phyloP scores from a whole-genome alignment of 2,329 filamentous ascomycete species.

The Verticillium klebahnii region DNA sequence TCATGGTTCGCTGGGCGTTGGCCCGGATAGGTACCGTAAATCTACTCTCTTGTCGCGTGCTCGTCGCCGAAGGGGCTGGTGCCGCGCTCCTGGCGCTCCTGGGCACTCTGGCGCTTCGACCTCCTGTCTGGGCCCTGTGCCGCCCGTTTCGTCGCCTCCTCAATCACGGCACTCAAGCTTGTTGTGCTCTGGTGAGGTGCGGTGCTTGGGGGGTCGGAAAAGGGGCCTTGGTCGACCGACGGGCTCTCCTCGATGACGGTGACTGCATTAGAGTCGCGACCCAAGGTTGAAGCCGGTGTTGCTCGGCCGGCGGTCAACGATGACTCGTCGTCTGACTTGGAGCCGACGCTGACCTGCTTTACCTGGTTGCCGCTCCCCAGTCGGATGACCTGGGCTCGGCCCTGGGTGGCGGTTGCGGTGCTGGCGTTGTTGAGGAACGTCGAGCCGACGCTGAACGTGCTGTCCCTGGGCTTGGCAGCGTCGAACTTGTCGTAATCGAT shows the following conservation, averaged over 20 bases:
- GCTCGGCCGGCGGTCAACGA: constrained; percentile 5
- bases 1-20: constrained; percentile 5
- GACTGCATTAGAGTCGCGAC: constrained; percentile 36
- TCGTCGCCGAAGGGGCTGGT: constrained; percentile 55
- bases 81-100: constrained; percentile 24
- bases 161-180: constrained; percentile 51
- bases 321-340: constrained; percentile 29
- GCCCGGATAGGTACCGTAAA: not conserved
- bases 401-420: constrained; percentile 50
- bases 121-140: constrained; percentile 24
- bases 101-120: constrained; percentile 17
- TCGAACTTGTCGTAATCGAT: constrained; percentile 63
- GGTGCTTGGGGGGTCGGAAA: constrained; percentile 46
- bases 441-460: constrained; percentile 63
- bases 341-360: constrained; percentile 39
- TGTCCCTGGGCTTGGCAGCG: constrained; percentile 40
- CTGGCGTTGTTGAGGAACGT: constrained; percentile 64
- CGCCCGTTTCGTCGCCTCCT: constrained; percentile 42
- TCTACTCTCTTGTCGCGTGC: constrained; percentile 48
- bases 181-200: constrained; percentile 30
- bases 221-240: constrained; percentile 50
- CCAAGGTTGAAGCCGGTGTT: constrained; percentile 13
- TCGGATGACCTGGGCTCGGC: constrained; percentile 56
- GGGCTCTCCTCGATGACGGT: constrained; percentile 49
- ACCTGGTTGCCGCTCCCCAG: constrained; percentile 40